Evolutionary conservation across 192 early-diverging fungal species (phyloP).

Genomic region (Lunasporangiospora selenospora): DNA sequence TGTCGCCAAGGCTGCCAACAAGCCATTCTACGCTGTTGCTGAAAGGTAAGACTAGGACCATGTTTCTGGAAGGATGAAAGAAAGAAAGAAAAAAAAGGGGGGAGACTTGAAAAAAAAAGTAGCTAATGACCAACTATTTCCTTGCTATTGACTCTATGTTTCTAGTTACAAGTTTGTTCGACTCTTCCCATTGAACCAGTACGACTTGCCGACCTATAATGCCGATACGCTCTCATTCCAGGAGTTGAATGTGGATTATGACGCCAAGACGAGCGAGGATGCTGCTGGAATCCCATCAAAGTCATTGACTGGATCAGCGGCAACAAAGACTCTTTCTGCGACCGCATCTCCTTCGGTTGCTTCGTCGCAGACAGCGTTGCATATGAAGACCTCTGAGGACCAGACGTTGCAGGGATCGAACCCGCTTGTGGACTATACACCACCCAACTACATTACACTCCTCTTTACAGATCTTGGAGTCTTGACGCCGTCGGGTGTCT

Average conservation of each 20-base stretch:
- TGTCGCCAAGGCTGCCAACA: conserved; percentile 92
- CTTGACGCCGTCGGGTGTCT: conserved; percentile 88
- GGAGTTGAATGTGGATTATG: conserved; percentile 50
- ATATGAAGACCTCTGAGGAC: conserved; percentile 43
- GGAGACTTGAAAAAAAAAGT: too few relatives aligned
- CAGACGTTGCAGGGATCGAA: conserved; percentile 56
- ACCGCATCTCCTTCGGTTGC: conserved; percentile 7
- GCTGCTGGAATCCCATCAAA: conserved; percentile 21
- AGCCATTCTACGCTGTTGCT: conserved; percentile 93
- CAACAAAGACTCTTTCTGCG: conserved; percentile 4
- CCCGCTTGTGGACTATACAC: conserved; percentile 92
- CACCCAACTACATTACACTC: conserved; percentile 88
- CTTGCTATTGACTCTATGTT: conserved; percentile 7
- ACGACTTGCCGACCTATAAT: conserved; percentile 84
- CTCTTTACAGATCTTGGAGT: conserved; percentile 93
- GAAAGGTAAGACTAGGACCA: conserved; percentile 72
- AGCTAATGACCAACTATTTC: not conserved
- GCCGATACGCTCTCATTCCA: conserved; percentile 74
- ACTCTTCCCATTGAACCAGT: conserved; percentile 94
- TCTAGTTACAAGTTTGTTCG: conserved; percentile 96
- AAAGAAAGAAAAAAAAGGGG: too few relatives aligned
- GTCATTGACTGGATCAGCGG: conserved; percentile 6
- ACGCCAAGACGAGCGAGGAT: conserved; percentile 22
- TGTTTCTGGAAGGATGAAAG: too few relatives aligned
- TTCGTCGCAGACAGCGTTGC: conserved; percentile 35